These are phyloP conservation scores for Combretum micranthum DNA, from an alignment of 345 rosid genomes.

Conservation along the genomic window DNA sequence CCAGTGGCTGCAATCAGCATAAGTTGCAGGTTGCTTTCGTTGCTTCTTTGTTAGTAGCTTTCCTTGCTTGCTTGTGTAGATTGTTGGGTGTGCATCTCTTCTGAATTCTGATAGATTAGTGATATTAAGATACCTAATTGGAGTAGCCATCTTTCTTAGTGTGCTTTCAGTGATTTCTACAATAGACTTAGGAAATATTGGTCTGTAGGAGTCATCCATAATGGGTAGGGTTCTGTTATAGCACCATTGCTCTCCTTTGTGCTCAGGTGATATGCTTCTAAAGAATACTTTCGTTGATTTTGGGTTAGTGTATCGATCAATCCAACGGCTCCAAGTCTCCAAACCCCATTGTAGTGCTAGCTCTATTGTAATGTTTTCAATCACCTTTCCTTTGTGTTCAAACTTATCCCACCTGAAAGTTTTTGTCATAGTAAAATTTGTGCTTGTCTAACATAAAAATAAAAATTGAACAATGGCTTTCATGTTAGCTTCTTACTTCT, in stretches of 20 bases:
- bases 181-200: constrained; percentile 14
- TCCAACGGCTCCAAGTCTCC: constrained; percentile 43
- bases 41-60: constrained; percentile 6
- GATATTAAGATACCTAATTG: constrained; percentile 30
- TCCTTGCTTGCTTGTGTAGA: constrained; percentile 25
- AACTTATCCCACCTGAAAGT: constrained; percentile 39
- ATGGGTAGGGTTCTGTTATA: constrained; percentile 22
- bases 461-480: background rate
- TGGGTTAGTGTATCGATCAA: constrained; percentile 21
- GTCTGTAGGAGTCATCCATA: constrained; percentile 16
- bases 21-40: constrained; percentile 10
- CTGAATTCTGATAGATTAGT: constrained; percentile 32
- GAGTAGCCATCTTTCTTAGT: constrained; percentile 21
- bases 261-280: constrained; percentile 41
- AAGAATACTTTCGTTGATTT: constrained; percentile 32
- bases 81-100: constrained; percentile 40
- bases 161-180: constrained; percentile 20
- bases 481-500: constrained; percentile 15
- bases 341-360: constrained; percentile 28
- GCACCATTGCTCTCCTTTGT: constrained; percentile 28
- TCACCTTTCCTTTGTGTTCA: constrained; percentile 18
- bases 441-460: too few species aligned
- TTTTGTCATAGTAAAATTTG: background rate
- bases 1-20: constrained; percentile 57
- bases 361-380: constrained; percentile 25